A percentile compares a stretch with the other conserved stretches of the same genome.
phyloP scores from a whole-genome alignment of 2,329 filamentous ascomycete genomes.

The Pleomassaria siparia region DNA sequence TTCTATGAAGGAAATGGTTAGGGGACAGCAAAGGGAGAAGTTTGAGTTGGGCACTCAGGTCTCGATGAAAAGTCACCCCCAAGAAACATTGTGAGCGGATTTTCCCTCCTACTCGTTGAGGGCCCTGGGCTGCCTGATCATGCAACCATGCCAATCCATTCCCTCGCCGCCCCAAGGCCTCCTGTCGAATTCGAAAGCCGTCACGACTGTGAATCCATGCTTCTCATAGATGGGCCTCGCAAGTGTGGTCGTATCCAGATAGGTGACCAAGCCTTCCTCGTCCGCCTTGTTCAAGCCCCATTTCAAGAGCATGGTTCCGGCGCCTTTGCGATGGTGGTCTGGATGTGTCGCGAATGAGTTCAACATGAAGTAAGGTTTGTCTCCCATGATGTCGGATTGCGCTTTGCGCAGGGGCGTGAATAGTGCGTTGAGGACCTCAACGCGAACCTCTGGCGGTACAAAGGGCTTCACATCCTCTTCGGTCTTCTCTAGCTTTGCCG shows the following conservation, averaged over 20 bases:
- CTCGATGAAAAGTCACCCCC: too few relatives aligned
- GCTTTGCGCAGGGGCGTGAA: slow-evolving; percentile 26
- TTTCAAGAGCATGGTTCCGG: slow-evolving; percentile 41
- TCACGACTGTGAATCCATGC: slow-evolving; percentile 26
- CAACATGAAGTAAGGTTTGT: slow-evolving; percentile 30
- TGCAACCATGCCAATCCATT: slow-evolving; percentile 30
- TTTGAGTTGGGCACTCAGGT: too few relatives aligned
- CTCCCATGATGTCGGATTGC: slow-evolving; percentile 29
- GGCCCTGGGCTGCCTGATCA: slow-evolving; percentile 10
- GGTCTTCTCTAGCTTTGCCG: not conserved
- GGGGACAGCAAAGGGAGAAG: too few relatives aligned
- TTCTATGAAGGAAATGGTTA: too few relatives aligned
- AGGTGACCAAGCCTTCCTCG: slow-evolving; percentile 38
- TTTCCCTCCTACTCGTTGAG: not conserved
- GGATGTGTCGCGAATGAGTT: slow-evolving; percentile 40
- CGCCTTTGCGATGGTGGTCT: slow-evolving; percentile 43
- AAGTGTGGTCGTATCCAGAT: slow-evolving; percentile 43
- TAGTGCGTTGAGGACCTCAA: slow-evolving; percentile 28
- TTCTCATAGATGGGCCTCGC: slow-evolving; percentile 45
- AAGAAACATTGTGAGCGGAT: too few relatives aligned
- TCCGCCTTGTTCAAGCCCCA: slow-evolving; percentile 47
- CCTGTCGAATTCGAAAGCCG: slow-evolving; percentile 25
- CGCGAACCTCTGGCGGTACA: slow-evolving; percentile 66
- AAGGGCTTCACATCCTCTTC: slow-evolving; percentile 58
- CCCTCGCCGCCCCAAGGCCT: slow-evolving; percentile 31